These are phyloP conservation scores for Mortierella sp. DNA, from an alignment of 371 early-diverging fungal species.

Conservation along the genomic window DNA sequence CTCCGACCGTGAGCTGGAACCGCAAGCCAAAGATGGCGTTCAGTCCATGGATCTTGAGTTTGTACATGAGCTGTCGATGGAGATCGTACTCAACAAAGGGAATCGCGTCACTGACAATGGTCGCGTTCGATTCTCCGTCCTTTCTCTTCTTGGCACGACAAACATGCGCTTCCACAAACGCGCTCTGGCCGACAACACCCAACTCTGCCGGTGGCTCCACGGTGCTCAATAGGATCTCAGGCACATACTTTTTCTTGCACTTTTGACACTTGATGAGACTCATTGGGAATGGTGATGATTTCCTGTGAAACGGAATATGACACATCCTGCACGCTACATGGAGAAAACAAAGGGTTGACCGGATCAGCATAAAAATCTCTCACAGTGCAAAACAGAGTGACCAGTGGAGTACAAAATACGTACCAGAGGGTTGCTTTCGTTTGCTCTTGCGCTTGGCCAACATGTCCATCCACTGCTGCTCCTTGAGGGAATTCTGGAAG, in stretches of 20 bases:
- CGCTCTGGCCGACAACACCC: slow-evolving; percentile 64
- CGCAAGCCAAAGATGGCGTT: slow-evolving; percentile 83
- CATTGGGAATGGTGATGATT: slow-evolving; percentile 78
- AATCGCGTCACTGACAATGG: slow-evolving; percentile 76
- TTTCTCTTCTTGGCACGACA: slow-evolving; percentile 72
- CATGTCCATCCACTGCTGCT: slow-evolving; percentile 56
- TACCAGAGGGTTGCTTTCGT: slow-evolving; percentile 56
- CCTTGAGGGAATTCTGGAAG: slow-evolving; percentile 56
- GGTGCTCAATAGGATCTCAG: slow-evolving; percentile 78
- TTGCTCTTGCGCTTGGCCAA: slow-evolving; percentile 54
- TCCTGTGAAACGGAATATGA: slow-evolving; percentile 74
- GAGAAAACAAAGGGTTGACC: neutral
- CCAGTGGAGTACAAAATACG: neutral
- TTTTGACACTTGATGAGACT: slow-evolving; percentile 70
- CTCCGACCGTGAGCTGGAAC: slow-evolving; percentile 77
- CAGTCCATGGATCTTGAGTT: slow-evolving; percentile 76
- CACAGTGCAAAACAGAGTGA: neutral
- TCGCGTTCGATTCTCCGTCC: slow-evolving; percentile 68
- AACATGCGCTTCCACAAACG: slow-evolving; percentile 69
- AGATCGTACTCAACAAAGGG: slow-evolving; percentile 86
- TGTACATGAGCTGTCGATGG: slow-evolving; percentile 81
- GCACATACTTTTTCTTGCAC: slow-evolving; percentile 77
- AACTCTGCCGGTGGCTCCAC: slow-evolving; percentile 80
- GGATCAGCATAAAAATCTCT: neutral
- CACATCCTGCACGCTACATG: slow-evolving; percentile 68